phyloP scores from a whole-genome alignment of 225 moss, liverwort and hornwort species.

The Pleurozium schreberi region DNA sequence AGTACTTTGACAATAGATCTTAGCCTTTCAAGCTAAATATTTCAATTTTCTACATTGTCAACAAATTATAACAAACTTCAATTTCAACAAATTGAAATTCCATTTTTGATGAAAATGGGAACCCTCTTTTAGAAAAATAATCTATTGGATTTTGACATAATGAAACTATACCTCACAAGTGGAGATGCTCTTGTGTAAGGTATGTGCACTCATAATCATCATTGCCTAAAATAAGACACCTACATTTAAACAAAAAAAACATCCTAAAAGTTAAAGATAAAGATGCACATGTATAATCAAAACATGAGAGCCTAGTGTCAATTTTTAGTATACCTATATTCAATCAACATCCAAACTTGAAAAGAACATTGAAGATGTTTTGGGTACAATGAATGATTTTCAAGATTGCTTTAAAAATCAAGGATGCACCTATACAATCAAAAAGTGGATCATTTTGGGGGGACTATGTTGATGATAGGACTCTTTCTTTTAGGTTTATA shows the following conservation, averaged over 20 bases:
- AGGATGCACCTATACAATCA: background rate
- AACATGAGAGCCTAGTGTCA: background rate
- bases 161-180: fast-evolving
- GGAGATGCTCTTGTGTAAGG: fast-evolving
- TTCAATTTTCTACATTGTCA: background rate
- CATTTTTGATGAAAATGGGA: no score
- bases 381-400: fast-evolving
- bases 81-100: background rate
- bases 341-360: fast-evolving
- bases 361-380: background rate
- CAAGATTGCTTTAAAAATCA: background rate
- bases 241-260: background rate
- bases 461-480: no score
- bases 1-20: background rate
- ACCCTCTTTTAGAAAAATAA: no score
- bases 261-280: background rate
- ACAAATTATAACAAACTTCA: background rate
- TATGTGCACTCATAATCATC: fast-evolving
- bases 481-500: fast-evolving
- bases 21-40: fast-evolving
- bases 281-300: no score
- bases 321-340: no score
- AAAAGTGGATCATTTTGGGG: fast-evolving
- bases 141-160: fast-evolving
- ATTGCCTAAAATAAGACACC: fast-evolving